These are phyloP conservation scores for Parascedosporium putredinis DNA, from an alignment of 2,329 filamentous ascomycete genomes.

Conservation along the genomic window DNA sequence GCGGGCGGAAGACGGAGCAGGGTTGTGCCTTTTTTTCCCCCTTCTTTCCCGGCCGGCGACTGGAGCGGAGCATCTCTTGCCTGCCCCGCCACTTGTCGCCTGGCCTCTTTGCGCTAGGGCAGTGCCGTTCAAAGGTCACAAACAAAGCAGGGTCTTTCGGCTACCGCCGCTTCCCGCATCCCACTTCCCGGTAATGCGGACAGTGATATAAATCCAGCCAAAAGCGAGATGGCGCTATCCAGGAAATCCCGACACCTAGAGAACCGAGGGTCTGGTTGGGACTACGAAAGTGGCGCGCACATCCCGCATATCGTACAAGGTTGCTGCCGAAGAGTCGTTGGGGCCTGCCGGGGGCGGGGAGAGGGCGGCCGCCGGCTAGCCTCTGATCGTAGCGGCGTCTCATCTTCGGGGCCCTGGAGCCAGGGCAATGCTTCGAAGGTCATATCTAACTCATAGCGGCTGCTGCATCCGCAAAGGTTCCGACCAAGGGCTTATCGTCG, in stretches of 20 bases:
- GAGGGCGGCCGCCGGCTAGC: too few species aligned
- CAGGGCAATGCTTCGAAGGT: too few species aligned
- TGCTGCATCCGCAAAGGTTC: conserved; percentile 50
- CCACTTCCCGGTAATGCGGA: background rate
- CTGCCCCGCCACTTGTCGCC: too few species aligned
- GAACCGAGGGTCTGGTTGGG: background rate
- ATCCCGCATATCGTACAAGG: background rate
- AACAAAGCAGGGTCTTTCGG: too few species aligned
- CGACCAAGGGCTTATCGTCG: conserved; percentile 36
- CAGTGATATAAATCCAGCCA: background rate
- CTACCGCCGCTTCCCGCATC: background rate
- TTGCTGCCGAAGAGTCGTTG: background rate
- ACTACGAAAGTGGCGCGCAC: background rate
- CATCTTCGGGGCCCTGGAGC: too few species aligned
- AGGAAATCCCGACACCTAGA: background rate
- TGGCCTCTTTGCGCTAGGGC: too few species aligned
- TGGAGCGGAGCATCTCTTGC: too few species aligned
- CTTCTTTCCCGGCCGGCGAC: too few species aligned
- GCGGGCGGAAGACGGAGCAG: too few species aligned
- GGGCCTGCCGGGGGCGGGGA: background rate
- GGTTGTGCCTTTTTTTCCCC: too few species aligned
- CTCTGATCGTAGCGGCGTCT: too few species aligned
- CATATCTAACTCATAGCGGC: conserved; percentile 33
- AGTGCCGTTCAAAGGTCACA: too few species aligned
- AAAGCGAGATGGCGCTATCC: background rate